Conservation (phyloP, 2,329 filamentous ascomycete genomes). For the Ceratocystis cubensis region DNA sequence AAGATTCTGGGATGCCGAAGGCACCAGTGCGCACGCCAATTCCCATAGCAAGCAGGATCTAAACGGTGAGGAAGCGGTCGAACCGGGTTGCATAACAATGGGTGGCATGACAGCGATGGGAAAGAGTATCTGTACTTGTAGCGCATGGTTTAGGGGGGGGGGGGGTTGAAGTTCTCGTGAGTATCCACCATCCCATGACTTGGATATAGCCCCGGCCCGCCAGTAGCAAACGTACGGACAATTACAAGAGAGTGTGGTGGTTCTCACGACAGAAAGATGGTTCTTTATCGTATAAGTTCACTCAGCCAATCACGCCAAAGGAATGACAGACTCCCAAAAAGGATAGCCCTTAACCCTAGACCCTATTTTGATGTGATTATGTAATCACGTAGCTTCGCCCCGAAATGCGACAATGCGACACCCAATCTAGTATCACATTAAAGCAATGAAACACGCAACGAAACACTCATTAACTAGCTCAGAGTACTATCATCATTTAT, state of each 20-base stretch:
- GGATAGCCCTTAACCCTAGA: neutral
- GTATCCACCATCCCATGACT: too few relatives aligned
- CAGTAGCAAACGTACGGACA: too few relatives aligned
- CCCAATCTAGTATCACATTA: neutral
- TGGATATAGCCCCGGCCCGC: too few relatives aligned
- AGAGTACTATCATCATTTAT: too few relatives aligned
- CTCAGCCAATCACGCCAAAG: neutral
- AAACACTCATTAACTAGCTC: too few relatives aligned
- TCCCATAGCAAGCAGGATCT: conserved; percentile 70
- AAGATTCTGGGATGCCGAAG: conserved; percentile 46
- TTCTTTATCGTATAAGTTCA: neutral
- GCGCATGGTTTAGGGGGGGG: neutral
- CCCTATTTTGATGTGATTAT: neutral
- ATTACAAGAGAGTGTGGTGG: neutral
- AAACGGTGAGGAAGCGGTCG: conserved; percentile 52
- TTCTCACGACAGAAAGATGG: neutral
- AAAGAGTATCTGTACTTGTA: too few relatives aligned
- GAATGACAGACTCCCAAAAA: neutral
- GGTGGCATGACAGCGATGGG: neutral
- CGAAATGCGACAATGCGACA: neutral
- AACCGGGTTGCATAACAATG: conserved; percentile 29
- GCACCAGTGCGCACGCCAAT: conserved; percentile 65
- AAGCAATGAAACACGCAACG: too few relatives aligned
- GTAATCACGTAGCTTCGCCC: neutral
- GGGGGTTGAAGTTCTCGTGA: too few relatives aligned